A percentile compares a stretch with the other conserved stretches of the same genome.
phyloP scores from a whole-genome alignment of 2,329 filamentous ascomycete species.

The Botrytis paeoniae region DNA sequence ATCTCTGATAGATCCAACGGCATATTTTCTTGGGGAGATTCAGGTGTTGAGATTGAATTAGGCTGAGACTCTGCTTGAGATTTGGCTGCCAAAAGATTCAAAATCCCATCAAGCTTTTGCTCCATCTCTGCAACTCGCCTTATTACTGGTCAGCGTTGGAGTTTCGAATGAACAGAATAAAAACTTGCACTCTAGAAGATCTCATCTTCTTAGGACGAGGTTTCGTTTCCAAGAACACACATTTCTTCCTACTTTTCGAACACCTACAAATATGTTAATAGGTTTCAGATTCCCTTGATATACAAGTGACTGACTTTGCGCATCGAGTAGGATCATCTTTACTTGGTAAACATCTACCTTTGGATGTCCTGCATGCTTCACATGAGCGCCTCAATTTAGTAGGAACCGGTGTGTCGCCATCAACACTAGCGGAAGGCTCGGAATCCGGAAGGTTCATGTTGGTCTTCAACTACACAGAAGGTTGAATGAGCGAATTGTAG shows the following conservation, averaged over 20 bases:
- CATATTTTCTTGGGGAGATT: slow-evolving; percentile 2
- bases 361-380: slow-evolving; percentile 53
- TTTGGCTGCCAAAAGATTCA: slow-evolving; percentile 23
- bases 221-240: slow-evolving; percentile 49
- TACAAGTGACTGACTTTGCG: slow-evolving; percentile 48
- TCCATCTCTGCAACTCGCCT: slow-evolving; percentile 39
- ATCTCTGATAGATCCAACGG: slow-evolving; percentile 11
- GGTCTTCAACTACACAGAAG: no score
- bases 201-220: slow-evolving; percentile 49
- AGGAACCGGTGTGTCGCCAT: background rate
- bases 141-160: slow-evolving; percentile 5
- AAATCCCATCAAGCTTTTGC: slow-evolving; percentile 34
- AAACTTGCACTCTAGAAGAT: slow-evolving; percentile 44
- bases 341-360: slow-evolving; percentile 52
- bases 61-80: slow-evolving; percentile 22
- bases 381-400: slow-evolving; percentile 40
- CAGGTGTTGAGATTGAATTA: background rate
- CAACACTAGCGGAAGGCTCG: background rate
- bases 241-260: slow-evolving; percentile 23
- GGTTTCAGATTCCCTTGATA: slow-evolving; percentile 37
- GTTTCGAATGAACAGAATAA: background rate
- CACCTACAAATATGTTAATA: slow-evolving; percentile 18
- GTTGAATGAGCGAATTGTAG: background rate
- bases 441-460: background rate
- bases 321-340: slow-evolving; percentile 47